Evolutionary conservation across 208 protist genomes (phyloP), one percentile per base, ranked within the genome.

Genomic region (Plasmodiophora brassicae): DNA sequence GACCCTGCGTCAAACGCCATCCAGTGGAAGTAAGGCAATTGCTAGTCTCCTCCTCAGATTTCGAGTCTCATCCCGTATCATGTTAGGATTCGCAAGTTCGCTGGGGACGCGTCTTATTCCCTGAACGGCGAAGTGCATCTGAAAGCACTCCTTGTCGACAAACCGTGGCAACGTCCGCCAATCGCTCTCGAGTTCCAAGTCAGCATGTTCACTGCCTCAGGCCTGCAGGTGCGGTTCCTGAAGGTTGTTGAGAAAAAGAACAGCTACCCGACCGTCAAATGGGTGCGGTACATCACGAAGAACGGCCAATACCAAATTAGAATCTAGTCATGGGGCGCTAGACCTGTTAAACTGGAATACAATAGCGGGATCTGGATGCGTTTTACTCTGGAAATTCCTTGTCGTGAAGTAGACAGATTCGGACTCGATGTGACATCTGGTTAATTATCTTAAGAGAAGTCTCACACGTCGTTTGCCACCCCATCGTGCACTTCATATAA

Each of bases 261-360:
- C 28, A 90, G 92, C 85, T 98, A 98, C 92, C 91, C 93, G 36
- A 91, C 97, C 0, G 93, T 97, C 84, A 98, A 98, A 88, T 99
- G 97, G 97, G 97, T 99, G 46, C 95, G 98, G 28, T 99, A 99
- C 93, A 93, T 97, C 53, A 97, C 97, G 39, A 95, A 96, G 90
- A 94, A 95, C 50, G 98, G 97, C n/a, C 93, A 95, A 38, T 99
- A 99, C 90, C 95, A 99, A 90, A 95, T 95, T 89, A 93, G 97
- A 43, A 91, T 92, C 32, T 91, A 89, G n/a, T n/a, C n/a, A n/a
- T n/a, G n/a, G n/a, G n/a, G n/a, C n/a, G n/a, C n/a, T n/a, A n/a
- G n/a, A n/a, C n/a, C n/a, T n/a, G n/a, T n/a, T n/a, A n/a, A n/a
- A n/a, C n/a, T n/a, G n/a, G n/a, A n/a, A n/a, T n/a, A n/a, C n/a